phyloP scores from a whole-genome alignment of 2,329 filamentous ascomycete species.

The Penicillium digitatum region DNA sequence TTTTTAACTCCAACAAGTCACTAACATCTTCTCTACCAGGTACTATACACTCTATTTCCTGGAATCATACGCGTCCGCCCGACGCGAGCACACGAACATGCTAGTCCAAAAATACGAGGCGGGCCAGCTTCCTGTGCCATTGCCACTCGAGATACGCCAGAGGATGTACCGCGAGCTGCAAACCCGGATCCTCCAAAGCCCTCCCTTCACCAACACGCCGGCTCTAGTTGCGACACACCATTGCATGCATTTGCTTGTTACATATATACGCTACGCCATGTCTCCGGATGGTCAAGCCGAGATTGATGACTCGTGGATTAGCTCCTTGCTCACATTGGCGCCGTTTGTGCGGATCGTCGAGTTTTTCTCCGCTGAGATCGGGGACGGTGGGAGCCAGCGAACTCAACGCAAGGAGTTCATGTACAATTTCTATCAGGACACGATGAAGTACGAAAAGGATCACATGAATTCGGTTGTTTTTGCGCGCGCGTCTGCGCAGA shows the following conservation, averaged over 20 bases:
- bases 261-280: conserved; percentile 39
- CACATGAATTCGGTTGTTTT: conserved; percentile 39
- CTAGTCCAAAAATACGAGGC: conserved; percentile 39
- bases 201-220: conserved; percentile 40
- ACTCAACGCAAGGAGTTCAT: conserved; percentile 43
- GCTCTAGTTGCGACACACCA: conserved; percentile 43
- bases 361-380: conserved; percentile 44
- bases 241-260: conserved; percentile 40
- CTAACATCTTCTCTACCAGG: conserved; percentile 23
- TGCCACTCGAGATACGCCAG: conserved; percentile 33
- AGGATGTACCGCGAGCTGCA: conserved; percentile 38
- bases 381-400: conserved; percentile 40
- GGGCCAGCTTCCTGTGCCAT: conserved; percentile 37
- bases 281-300: conserved; percentile 27
- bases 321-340: conserved; percentile 39
- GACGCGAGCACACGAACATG: conserved; percentile 36
- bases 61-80: conserved; percentile 38
- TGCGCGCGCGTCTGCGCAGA: conserved; percentile 26
- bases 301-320: conserved; percentile 40
- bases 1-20: neutral
- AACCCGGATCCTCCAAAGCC: conserved; percentile 35
- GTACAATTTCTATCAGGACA: conserved; percentile 42
- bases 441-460: conserved; percentile 36
- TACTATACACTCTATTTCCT: conserved; percentile 43
- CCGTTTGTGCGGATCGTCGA: conserved; percentile 41